Evolutionary conservation across 2,329 filamentous ascomycete genomes (phyloP), one percentile per base, ranked within the genome.

Genomic region (Diaporthe aspalathi): DNA sequence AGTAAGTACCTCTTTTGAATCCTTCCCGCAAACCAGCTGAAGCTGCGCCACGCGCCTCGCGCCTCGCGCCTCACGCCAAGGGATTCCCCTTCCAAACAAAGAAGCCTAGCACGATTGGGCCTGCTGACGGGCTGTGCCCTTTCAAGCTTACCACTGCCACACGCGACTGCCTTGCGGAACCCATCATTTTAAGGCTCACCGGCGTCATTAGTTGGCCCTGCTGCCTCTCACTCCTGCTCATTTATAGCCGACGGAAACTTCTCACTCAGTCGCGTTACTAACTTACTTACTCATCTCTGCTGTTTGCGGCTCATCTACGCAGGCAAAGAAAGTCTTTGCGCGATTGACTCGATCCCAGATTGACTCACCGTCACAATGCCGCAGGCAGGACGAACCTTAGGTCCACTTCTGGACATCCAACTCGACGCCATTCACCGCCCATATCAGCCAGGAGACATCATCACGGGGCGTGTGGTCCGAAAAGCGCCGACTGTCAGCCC

Each of bases 381-480:
- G 14, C 70, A 29, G n/a, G n/a, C 70, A 53, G 6, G 2, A 38
- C 9, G 2, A 24, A 69, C 60, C 6, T 29, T 57, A 1, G 70
- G 66, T 20, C 38, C 56, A 14, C 40, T 63, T 29, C 54, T 72
- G 27, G 53, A 67, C 38, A 72, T 72, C 45, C 68, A 70, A 14
- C n/a, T 72, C 12, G 66, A 70, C 50, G 14, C 22, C 29, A 43
- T 62, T 56, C 35, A 52, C n/a, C 54, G 77, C 8, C 47, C 29
- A 0, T 67, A 67, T 20, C 62, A 62, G 29, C 60, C 71, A 20
- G 80, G 79, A 16, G 77, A 79, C 43, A 74, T 72, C 47, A 73
- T 81, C 43, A 70, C 72, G 1, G 80, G 80, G 5, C 74, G 63
- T 5, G 71, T 81, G 11, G 63, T 52, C 0, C 76, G 79, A 27